These are phyloP conservation scores for Acidiella bohemica DNA, from an alignment of 495 filamentous ascomycete genomes.

Conservation along the genomic window DNA sequence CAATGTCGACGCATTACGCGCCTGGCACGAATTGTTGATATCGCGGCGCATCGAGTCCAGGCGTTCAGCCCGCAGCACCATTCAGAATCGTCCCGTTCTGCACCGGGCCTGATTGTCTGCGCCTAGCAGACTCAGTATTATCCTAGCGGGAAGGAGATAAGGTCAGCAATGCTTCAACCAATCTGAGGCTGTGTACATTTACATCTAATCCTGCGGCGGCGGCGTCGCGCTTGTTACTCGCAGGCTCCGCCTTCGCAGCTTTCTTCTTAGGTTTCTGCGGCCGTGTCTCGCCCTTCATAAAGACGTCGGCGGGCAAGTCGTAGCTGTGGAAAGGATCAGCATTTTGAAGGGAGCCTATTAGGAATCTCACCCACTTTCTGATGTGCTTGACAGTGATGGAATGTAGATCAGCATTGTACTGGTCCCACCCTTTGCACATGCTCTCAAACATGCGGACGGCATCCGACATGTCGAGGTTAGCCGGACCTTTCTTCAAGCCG, in stretches of 20 bases:
- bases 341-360: too few relatives aligned
- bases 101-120: too few relatives aligned
- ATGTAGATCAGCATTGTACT: conserved; percentile 50
- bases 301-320: conserved; percentile 80
- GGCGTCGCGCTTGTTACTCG: conserved; percentile 27
- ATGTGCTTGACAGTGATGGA: conserved; percentile 60
- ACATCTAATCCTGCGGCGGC: conserved; percentile 26
- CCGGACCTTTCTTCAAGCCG: conserved; percentile 48
- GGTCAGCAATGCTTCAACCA: conserved; percentile 4
- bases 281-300: conserved; percentile 56
- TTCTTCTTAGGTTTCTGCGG: conserved; percentile 24
- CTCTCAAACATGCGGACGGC: conserved; percentile 64
- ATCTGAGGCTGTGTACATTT: conserved; percentile 12
- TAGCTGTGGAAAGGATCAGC: conserved; percentile 46
- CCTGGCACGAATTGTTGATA: too few relatives aligned
- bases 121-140: conserved; percentile 13
- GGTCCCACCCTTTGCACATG: conserved; percentile 50
- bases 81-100: too few relatives aligned
- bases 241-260: conserved; percentile 15
- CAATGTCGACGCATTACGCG: too few relatives aligned
- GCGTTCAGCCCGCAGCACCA: too few relatives aligned
- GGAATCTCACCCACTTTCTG: conserved; percentile 52
- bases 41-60: too few relatives aligned
- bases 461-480: conserved; percentile 51
- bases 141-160: not conserved